phyloP scores from a whole-genome alignment of 1,284 basidiomycete species.

The Crucibulum parvulum region DNA sequence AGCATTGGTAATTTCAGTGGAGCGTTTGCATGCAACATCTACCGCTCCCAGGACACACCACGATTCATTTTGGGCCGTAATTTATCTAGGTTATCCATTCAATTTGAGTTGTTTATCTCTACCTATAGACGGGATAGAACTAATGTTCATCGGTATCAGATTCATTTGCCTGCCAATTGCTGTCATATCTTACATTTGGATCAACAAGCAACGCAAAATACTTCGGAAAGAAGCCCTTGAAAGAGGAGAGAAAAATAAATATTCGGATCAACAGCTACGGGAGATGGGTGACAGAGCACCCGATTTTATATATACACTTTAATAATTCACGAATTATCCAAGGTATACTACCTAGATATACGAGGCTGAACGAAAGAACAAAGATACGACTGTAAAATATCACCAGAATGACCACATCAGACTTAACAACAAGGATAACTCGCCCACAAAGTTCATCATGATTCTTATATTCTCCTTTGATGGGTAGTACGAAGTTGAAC shows the following conservation, averaged over 20 bases:
- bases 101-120: background rate
- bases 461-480: too few species aligned
- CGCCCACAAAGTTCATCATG: too few species aligned
- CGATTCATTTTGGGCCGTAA: constrained; percentile 67
- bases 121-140: constrained; percentile 61
- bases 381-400: too few species aligned
- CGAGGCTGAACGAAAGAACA: too few species aligned
- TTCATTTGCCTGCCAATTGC: constrained; percentile 57
- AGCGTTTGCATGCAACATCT: constrained; percentile 67
- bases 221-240: constrained; percentile 33
- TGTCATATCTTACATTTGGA: constrained; percentile 56
- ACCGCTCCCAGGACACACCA: constrained; percentile 62
- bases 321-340: too few species aligned
- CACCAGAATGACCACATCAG: too few species aligned
- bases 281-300: constrained; percentile 69
- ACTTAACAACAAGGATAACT: too few species aligned
- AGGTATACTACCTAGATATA: too few species aligned
- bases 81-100: constrained; percentile 21
- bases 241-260: constrained; percentile 39
- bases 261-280: constrained; percentile 48
- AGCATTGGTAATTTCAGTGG: constrained; percentile 65
- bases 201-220: constrained; percentile 57
- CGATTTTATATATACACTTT: constrained; percentile 68
- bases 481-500: too few species aligned
- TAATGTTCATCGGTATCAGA: constrained; percentile 74